phyloP scores from a whole-genome alignment of 1,284 basidiomycete genomes.

The Exobasidium rhododendri region DNA sequence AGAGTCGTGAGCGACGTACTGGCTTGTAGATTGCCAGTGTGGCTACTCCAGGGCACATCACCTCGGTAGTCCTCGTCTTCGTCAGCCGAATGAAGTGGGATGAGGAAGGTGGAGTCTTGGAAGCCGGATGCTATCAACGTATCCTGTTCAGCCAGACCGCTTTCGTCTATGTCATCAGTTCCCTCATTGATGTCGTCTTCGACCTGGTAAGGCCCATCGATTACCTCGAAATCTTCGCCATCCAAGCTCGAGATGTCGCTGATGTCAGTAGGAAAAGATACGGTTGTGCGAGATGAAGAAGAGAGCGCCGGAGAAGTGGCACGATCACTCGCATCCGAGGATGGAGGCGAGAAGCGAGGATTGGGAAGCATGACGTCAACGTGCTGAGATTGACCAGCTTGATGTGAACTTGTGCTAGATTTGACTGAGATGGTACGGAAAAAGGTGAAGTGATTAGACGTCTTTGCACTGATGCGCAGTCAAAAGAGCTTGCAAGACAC shows the following conservation, averaged over 20 bases:
- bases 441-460: background rate
- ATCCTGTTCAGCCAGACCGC: background rate
- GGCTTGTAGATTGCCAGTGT: background rate
- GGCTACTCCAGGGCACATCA: background rate
- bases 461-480: background rate
- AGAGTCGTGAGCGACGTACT: background rate
- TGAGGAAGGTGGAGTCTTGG: background rate
- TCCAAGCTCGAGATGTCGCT: conserved; percentile 18
- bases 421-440: background rate
- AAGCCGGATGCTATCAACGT: background rate
- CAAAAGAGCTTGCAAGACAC: too few species aligned
- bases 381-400: background rate
- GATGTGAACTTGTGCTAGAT: background rate
- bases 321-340: background rate
- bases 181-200: background rate
- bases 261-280: conserved; percentile 1
- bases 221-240: conserved; percentile 13
- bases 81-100: background rate
- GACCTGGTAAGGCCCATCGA: conserved; percentile 6
- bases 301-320: conserved; percentile 2
- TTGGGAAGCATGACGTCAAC: conserved; percentile 1
- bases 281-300: conserved; percentile 4
- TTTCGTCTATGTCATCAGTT: background rate
- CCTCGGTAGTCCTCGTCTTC: too few species aligned
- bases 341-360: conserved; percentile 1